Evolutionary conservation across 2,329 filamentous ascomycete genomes (phyloP), one percentile per base, ranked within the genome.

Genomic region (Hypoxylon rubiginosum): DNA sequence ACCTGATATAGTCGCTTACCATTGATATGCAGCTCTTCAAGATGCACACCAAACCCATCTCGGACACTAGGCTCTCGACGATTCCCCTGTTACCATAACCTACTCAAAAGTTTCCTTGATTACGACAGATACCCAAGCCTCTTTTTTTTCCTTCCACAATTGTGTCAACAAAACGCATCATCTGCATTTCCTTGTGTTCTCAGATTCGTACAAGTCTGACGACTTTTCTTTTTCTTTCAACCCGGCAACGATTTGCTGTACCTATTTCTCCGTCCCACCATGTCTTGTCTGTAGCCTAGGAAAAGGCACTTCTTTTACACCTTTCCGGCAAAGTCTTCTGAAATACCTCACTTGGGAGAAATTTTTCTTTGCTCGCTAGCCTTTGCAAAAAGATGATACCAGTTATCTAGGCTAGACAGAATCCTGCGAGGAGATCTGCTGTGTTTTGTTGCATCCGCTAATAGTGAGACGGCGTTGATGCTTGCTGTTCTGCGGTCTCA

Each of bases 31-130:
- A 84, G 82, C 77, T 70, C 81, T 84, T 15, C 78, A 80, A 76
- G 79, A 82, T 54, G 81, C 81, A 17, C 79, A 82, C 59, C 75
- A 77, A 58, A 75, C 57, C 54, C 79, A 82, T 63, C 73, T 75
- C 41, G 71, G 76, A 54, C 76, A 77, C 58, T 80, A 73, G 73
- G 63, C 48, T 45, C 28, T 45, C 39, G 54, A 58, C 34, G 46
- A 61, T 50, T 32, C 56, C 64, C 24, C 51, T 57, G 36, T 48
- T 49, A 57, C 21, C 19, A 46, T 34, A 41, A 50, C 56, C 52
- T 30, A 65, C 46, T 36, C 45, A 43, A 50, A 70, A 56, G 11
- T 66, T 66, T 71, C 64, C 59, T 72, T 66, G 62, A 67, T 71
- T 67, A 73, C 66, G 71, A 73, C 69, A 73, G 73, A 75, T 75